These are phyloP conservation scores for Penicillium sp. DNA, from an alignment of 2,329 filamentous ascomycete species.

Conservation along the genomic window DNA sequence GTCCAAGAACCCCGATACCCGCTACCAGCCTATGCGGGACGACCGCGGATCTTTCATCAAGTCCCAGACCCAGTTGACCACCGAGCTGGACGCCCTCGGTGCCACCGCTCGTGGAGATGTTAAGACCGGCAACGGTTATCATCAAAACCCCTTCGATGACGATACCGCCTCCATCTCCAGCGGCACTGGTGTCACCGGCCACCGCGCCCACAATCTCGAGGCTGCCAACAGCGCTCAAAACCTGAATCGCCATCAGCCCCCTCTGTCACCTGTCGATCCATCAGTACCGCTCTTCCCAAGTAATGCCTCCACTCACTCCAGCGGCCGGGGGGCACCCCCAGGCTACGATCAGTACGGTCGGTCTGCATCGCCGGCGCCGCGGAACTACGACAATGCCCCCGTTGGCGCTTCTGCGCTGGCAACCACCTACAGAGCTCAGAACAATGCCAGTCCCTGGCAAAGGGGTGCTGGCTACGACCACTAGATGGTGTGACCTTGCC, in stretches of 20 bases:
- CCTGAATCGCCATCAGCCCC: constrained; percentile 39
- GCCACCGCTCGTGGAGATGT: constrained; percentile 82
- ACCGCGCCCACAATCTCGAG: constrained; percentile 48
- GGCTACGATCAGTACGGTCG: constrained; percentile 35
- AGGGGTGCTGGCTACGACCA: constrained; percentile 66
- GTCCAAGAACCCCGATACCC: constrained; percentile 90
- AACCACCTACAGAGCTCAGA: constrained; percentile 46
- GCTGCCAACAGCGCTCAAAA: constrained; percentile 28
- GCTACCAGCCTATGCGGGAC: constrained; percentile 95
- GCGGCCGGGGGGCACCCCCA: constrained; percentile 40
- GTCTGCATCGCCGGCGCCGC: constrained; percentile 36
- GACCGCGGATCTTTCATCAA: constrained; percentile 98
- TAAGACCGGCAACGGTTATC: constrained; percentile 59
- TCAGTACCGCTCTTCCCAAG: constrained; percentile 51
- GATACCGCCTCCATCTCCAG: constrained; percentile 70
- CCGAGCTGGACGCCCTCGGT: constrained; percentile 86
- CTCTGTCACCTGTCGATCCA: constrained; percentile 52
- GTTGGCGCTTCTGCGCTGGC: constrained; percentile 34
- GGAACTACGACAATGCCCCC: constrained; percentile 36
- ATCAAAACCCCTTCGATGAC: constrained; percentile 66
- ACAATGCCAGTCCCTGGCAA: constrained; percentile 65
- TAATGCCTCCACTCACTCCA: constrained; percentile 34
- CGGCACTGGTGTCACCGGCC: constrained; percentile 46
- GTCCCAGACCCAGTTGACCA: constrained; percentile 81
- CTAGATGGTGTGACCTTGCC: constrained; percentile 34